Conservation (phyloP, 495 filamentous ascomycete genomes). For the Podospora pseudopauciseta region DNA sequence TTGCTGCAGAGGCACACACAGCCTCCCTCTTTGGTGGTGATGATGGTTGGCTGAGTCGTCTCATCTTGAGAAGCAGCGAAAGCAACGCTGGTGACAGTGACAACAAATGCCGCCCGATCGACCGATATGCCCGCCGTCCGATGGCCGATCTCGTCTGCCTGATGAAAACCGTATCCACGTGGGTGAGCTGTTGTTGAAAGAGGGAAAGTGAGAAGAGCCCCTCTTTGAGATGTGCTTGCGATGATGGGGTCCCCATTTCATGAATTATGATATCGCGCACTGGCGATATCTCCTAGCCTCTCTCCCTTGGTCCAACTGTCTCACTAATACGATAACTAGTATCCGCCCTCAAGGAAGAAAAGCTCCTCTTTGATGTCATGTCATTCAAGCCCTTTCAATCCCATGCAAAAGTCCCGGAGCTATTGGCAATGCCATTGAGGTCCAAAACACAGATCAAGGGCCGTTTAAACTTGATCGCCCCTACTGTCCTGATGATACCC, state of each 20-base stretch:
- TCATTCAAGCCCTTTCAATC: background rate
- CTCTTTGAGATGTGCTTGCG: background rate
- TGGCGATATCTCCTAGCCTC: background rate
- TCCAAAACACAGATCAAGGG: no score
- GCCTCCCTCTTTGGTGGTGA: background rate
- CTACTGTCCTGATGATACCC: background rate
- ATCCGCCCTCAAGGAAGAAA: background rate
- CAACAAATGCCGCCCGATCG: background rate
- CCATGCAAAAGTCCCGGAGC: background rate
- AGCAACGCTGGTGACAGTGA: background rate
- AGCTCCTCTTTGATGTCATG: background rate
- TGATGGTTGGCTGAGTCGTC: background rate
- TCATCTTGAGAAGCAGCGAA: background rate
- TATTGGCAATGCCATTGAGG: background rate
- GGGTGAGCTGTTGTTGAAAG: background rate
- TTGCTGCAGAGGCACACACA: background rate
- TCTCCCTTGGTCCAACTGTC: background rate
- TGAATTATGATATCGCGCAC: background rate
- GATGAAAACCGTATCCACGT: background rate
- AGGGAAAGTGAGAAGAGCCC: background rate
- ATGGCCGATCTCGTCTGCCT: background rate
- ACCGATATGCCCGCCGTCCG: background rate
- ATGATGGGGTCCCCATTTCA: background rate
- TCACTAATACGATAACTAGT: background rate
- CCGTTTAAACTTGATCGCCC: background rate